Evolutionary conservation across 495 filamentous ascomycete genomes (phyloP).

Genomic region (Neurospora sp.): DNA sequence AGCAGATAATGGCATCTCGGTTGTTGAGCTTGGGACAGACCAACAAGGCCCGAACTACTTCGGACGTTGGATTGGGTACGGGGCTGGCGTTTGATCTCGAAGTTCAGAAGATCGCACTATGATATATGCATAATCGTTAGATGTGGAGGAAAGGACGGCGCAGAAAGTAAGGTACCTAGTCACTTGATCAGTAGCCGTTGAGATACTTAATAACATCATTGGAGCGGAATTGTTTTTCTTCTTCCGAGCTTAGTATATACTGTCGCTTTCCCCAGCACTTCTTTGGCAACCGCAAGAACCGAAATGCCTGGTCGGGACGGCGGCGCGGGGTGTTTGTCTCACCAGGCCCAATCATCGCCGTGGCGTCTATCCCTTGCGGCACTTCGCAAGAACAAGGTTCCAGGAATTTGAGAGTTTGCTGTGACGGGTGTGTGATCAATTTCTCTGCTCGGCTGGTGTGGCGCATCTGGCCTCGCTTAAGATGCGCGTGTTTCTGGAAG

Average conservation of each 20-base stretch:
- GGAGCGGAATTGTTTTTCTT: background rate
- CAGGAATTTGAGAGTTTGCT: background rate
- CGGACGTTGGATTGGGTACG: background rate
- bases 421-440: background rate
- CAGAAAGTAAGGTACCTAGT: background rate
- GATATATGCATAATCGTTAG: background rate
- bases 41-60: background rate
- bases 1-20: background rate
- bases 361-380: background rate
- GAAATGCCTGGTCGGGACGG: background rate
- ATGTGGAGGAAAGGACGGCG: too few species aligned
- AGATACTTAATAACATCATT: background rate
- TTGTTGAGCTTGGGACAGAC: background rate
- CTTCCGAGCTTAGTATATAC: background rate
- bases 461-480: too few species aligned
- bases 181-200: background rate
- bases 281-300: background rate
- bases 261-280: background rate
- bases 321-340: background rate
- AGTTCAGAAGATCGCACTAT: background rate
- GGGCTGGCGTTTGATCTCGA: background rate
- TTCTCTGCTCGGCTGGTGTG: background rate
- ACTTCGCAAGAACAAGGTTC: background rate
- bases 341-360: background rate
- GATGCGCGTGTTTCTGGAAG: too few species aligned